Percentiles rank a stretch among this genome's conserved stretches.
Evolutionary conservation across 2,329 filamentous ascomycete genomes (phyloP).

Genomic region (Fonsecaea pedrosoi): DNA sequence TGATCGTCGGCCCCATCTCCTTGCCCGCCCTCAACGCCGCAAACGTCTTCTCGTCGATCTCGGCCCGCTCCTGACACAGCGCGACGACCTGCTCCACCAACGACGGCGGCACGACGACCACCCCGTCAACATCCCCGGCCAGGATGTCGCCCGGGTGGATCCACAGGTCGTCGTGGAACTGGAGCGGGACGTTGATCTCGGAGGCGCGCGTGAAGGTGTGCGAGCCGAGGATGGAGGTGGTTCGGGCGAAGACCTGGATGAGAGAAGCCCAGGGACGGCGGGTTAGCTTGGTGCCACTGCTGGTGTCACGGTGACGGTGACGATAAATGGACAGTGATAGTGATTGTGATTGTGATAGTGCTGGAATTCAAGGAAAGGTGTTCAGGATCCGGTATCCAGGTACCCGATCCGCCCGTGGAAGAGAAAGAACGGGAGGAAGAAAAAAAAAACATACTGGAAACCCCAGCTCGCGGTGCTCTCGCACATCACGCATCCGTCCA

Average conservation of each 20-base stretch:
- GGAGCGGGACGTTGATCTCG: constrained; percentile 46
- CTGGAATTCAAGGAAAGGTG: too few relatives aligned
- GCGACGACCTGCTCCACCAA: constrained; percentile 44
- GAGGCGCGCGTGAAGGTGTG: constrained; percentile 47
- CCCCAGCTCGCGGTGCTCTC: constrained; percentile 44
- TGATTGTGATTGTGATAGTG: too few relatives aligned
- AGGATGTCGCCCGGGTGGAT: constrained; percentile 48
- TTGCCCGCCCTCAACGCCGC: constrained; percentile 43
- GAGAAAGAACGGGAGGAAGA: too few relatives aligned
- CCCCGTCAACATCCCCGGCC: constrained; percentile 46
- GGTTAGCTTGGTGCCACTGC: background rate
- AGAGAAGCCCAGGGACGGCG: constrained; percentile 21
- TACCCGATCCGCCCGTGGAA: too few relatives aligned
- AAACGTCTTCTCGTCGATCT: constrained; percentile 48
- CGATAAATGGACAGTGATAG: too few relatives aligned
- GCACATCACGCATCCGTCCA: constrained; percentile 48
- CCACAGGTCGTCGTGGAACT: constrained; percentile 41
- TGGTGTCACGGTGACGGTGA: constrained; percentile 13
- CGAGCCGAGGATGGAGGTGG: constrained; percentile 44
- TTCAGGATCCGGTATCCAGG: too few relatives aligned
- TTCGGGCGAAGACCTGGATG: constrained; percentile 43
- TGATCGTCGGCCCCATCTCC: constrained; percentile 47
- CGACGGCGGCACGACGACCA: constrained; percentile 20
- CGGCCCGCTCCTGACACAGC: constrained; percentile 45
- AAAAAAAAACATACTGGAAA: constrained; percentile 26